phyloP scores from a whole-genome alignment of 257 asterid species.

The Solanum arcanum region DNA sequence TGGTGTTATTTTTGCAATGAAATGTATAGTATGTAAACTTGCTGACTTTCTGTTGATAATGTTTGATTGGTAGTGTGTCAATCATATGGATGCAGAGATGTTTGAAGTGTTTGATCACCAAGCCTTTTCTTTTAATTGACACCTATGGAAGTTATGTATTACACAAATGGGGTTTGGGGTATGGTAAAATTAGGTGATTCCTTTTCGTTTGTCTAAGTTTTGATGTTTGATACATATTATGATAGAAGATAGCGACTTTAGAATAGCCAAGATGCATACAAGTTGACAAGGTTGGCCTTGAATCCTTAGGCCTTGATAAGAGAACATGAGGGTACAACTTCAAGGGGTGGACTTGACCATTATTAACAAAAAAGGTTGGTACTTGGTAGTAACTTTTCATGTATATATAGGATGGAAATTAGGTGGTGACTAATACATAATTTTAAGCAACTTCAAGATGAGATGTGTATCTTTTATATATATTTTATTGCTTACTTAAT shows the following conservation, averaged over 20 bases:
- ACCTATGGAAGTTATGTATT: background rate
- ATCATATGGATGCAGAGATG: background rate
- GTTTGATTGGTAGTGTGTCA: background rate
- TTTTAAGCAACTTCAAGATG: background rate
- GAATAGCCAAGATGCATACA: background rate
- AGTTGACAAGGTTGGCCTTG: background rate
- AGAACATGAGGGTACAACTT: background rate
- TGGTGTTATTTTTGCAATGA: background rate
- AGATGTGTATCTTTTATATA: background rate
- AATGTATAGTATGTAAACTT: background rate
- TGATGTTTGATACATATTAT: background rate
- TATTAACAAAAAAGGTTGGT: too few species aligned
- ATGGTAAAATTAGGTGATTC: background rate
- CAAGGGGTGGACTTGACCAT: background rate
- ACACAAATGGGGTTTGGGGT: too few species aligned
- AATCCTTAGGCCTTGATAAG: background rate
- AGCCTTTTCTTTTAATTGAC: background rate
- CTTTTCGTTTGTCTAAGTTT: background rate
- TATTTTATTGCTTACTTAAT: too few species aligned
- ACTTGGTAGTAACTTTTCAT: too few species aligned
- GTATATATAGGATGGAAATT: too few species aligned
- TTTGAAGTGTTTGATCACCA: background rate
- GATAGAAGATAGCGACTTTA: background rate
- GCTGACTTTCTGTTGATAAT: background rate
- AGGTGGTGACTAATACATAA: too few species aligned